These are phyloP conservation scores for Laguncularia racemosa DNA, from an alignment of 345 rosid species.

Conservation along the genomic window DNA sequence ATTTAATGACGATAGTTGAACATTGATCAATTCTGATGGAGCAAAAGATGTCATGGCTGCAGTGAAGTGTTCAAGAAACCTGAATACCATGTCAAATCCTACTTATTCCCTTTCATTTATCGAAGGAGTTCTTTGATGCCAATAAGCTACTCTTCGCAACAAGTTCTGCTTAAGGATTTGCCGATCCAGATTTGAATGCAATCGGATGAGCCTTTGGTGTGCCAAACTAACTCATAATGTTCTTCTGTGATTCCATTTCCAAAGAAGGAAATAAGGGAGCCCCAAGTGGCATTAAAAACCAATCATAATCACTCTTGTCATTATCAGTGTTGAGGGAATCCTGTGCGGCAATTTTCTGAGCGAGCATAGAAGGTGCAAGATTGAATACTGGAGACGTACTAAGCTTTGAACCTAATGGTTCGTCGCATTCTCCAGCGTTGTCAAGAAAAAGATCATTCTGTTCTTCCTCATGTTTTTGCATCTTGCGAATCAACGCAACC, in stretches of 20 bases:
- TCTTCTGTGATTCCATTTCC: slow-evolving; percentile 87
- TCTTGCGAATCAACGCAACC: too few relatives aligned
- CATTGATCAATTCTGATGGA: slow-evolving; percentile 73
- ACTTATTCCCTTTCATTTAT: slow-evolving; percentile 55
- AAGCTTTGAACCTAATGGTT: slow-evolving; percentile 78
- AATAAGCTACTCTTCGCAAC: too few relatives aligned
- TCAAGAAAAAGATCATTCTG: too few relatives aligned
- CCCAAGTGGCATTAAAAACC: slow-evolving; percentile 97
- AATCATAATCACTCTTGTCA: slow-evolving; percentile 94
- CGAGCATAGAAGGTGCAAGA: slow-evolving; percentile 42
- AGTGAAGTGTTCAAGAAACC: slow-evolving; percentile 64
- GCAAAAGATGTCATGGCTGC: slow-evolving; percentile 84
- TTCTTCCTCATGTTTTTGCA: too few relatives aligned
- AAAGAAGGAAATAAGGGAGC: slow-evolving; percentile 95
- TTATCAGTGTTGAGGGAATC: slow-evolving; percentile 89
- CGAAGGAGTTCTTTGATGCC: slow-evolving; percentile 95
- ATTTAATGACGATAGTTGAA: slow-evolving; percentile 93
- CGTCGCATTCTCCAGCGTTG: too few relatives aligned
- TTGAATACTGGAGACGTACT: slow-evolving; percentile 81
- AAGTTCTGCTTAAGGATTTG: too few relatives aligned
- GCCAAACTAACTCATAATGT: slow-evolving; percentile 57
- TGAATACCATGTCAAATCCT: slow-evolving; percentile 32
- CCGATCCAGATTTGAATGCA: slow-evolving; percentile 61
- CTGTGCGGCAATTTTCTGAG: slow-evolving; percentile 60
- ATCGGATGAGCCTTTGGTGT: slow-evolving; percentile 57